Percentiles rank a stretch among this genome's conserved stretches.
Evolutionary conservation across 805 yeast species (phyloP).

Genomic region (Huiozyma sinensis): DNA sequence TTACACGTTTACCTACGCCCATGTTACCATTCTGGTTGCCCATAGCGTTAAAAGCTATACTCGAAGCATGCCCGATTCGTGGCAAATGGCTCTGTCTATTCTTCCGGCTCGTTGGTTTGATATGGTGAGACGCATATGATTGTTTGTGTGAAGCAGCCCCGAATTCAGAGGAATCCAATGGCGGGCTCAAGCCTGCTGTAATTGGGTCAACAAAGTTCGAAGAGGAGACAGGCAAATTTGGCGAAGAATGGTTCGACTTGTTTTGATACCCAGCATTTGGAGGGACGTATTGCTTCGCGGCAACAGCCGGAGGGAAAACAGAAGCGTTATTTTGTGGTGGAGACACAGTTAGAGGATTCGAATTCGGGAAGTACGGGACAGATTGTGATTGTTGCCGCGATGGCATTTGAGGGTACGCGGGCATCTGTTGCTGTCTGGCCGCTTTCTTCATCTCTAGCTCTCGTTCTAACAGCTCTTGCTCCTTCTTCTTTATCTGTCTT

Average conservation of each 20-base stretch:
- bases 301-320: neutral
- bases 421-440: neutral
- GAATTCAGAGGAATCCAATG: slow-evolving; percentile 6
- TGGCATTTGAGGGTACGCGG: neutral
- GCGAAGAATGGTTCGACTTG: slow-evolving; percentile 1
- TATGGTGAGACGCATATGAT: slow-evolving; percentile 7
- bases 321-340: neutral
- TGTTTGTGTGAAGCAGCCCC: slow-evolving; percentile 4
- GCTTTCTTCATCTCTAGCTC: slow-evolving; percentile 1
- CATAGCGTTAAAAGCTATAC: slow-evolving; percentile 10
- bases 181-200: slow-evolving; percentile 6
- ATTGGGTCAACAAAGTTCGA: slow-evolving; percentile 16
- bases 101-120: slow-evolving; percentile 26
- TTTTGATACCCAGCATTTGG: neutral
- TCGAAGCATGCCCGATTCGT: slow-evolving; percentile 22
- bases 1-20: slow-evolving; percentile 1
- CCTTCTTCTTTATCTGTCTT: slow-evolving; percentile 23
- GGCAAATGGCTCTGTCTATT: slow-evolving; percentile 25
- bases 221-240: slow-evolving; percentile 3
- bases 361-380: neutral
- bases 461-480: slow-evolving; percentile 12
- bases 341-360: neutral
- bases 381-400: slow-evolving; percentile 1
- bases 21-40: slow-evolving; percentile 5
- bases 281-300: slow-evolving; percentile 2